Evolutionary conservation across 768 basidiomycete genomes (phyloP).

Genomic region (Cystoderma amianthinum): DNA sequence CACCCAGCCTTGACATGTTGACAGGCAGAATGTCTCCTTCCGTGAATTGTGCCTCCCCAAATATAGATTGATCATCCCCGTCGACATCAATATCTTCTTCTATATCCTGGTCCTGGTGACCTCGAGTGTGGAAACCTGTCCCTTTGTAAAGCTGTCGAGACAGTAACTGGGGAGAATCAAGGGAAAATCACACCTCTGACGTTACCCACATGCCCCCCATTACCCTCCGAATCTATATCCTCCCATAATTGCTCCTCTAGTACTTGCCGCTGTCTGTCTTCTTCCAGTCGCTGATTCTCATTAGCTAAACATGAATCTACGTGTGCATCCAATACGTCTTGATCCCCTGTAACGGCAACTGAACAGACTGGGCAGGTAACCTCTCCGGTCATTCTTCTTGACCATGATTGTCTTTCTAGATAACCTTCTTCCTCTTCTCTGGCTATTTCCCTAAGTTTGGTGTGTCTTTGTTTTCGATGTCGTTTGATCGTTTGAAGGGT

Average conservation of each 20-base stretch:
- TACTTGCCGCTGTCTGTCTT: slow-evolving; percentile 31
- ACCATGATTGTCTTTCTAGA: slow-evolving; percentile 18
- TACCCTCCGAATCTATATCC: slow-evolving; percentile 17
- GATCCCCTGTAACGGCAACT: slow-evolving; percentile 50
- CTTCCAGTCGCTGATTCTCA: slow-evolving; percentile 36
- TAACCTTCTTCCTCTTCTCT: slow-evolving; percentile 49
- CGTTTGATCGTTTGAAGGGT: slow-evolving; percentile 58
- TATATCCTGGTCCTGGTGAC: slow-evolving; percentile 49
- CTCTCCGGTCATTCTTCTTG: slow-evolving; percentile 24
- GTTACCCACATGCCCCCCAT: slow-evolving; percentile 36
- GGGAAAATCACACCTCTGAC: slow-evolving; percentile 32
- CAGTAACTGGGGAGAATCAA: slow-evolving; percentile 6
- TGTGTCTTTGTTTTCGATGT: slow-evolving; percentile 60
- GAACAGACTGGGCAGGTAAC: slow-evolving; percentile 70
- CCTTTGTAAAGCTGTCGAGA: slow-evolving; percentile 28
- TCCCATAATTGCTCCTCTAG: slow-evolving; percentile 24
- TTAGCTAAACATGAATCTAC: slow-evolving; percentile 74
- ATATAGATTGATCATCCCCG: slow-evolving; percentile 62
- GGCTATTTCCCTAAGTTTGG: slow-evolving; percentile 60
- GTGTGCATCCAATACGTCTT: slow-evolving; percentile 72
- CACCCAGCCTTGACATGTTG: slow-evolving; percentile 18
- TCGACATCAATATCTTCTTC: slow-evolving; percentile 81
- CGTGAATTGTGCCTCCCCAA: slow-evolving; percentile 70
- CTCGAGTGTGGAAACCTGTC: slow-evolving; percentile 65
- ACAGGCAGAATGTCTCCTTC: slow-evolving; percentile 59